Base-by-base conservation (phyloP, 805 yeast genomes). In the Crinitomyces ghanaensis region DNA sequence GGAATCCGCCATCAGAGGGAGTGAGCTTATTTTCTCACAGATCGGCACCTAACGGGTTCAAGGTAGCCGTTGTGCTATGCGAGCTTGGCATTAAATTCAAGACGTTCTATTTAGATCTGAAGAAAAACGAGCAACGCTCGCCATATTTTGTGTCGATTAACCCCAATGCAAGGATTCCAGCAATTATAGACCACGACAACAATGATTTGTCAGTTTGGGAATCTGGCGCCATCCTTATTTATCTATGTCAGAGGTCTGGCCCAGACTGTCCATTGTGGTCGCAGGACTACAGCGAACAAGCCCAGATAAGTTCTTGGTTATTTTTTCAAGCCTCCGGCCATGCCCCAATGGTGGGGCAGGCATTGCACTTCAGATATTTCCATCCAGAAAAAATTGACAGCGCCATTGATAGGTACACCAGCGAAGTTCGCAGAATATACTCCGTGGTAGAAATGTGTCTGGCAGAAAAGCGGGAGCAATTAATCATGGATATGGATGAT, bases 271-370 rank as follows among this genome's bases (percentile, higher is more conserved):
- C 81, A 6, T 68, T 84, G 34, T 88, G 93, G 84, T 74, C 93
- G 3, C 76, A 72, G 34, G 78, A 77, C 50, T 53, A 78, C 34
- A 65, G 72, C 9, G 94, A 83, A 43, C 95, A 84, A 60, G 68
- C 86, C 3, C 88, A 79, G 53, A 83, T 86, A 37, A 68, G 74
- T 39, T 72, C 85, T 5, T 86, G 96, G 95, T 65, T 88, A 24
- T 86, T 83, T 51, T 86, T 86, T 65, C 97, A 86, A 59, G 84
- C 95, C 2, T 79, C 93, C 4, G 96, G 97, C 5, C 96, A 85
- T 54, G 94, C 96, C 0, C 95, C 96, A n/a, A 86, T 86, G 94
- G 81, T 86, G 47, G 96, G 96, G 13, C 96, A 86, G 58, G 95
- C 96, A 6, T 66, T 88, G 46, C 96, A 88, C 61, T 88, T 86